phyloP scores from a whole-genome alignment of 768 basidiomycete species.

The Phaffia tasmanica region DNA sequence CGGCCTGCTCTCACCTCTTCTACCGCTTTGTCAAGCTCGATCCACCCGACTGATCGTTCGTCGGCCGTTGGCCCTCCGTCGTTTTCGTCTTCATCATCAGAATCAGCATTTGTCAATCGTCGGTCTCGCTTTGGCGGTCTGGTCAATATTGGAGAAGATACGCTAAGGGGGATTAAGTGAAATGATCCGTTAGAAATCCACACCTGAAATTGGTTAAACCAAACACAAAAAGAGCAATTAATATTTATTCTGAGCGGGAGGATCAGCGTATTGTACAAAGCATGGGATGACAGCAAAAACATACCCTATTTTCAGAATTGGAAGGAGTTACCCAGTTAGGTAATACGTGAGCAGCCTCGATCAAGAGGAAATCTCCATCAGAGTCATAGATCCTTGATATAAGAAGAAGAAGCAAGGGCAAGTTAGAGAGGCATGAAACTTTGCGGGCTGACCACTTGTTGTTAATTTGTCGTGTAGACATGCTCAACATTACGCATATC shows the following conservation, averaged over 20 bases:
- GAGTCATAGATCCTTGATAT: slow-evolving; percentile 60
- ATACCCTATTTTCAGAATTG: slow-evolving; percentile 83
- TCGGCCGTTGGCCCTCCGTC: slow-evolving; percentile 12
- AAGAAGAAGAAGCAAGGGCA: not conserved
- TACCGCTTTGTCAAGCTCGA: slow-evolving; percentile 32
- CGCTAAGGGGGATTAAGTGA: slow-evolving; percentile 73
- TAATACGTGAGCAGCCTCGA: slow-evolving; percentile 83
- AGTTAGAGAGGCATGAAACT: not conserved
- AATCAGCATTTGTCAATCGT: slow-evolving; percentile 40
- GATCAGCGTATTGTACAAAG: slow-evolving; percentile 24
- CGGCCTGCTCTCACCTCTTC: slow-evolving; percentile 31
- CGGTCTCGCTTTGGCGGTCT: slow-evolving; percentile 45
- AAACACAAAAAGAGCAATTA: slow-evolving; percentile 14
- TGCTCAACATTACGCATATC: not conserved
- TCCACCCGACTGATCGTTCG: slow-evolving; percentile 28
- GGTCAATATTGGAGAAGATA: slow-evolving; percentile 52
- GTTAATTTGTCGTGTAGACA: not conserved
- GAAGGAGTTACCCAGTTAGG: slow-evolving; percentile 84
- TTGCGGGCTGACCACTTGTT: not conserved
- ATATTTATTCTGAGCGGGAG: not conserved
- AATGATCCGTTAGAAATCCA: slow-evolving; percentile 77
- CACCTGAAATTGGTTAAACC: slow-evolving; percentile 49
- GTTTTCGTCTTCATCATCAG: slow-evolving; percentile 47
- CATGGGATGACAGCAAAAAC: not conserved
- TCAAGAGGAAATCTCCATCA: slow-evolving; percentile 90